Base-by-base conservation (phyloP, 2,329 filamentous ascomycete species). In the Fusarium chuoi region DNA sequence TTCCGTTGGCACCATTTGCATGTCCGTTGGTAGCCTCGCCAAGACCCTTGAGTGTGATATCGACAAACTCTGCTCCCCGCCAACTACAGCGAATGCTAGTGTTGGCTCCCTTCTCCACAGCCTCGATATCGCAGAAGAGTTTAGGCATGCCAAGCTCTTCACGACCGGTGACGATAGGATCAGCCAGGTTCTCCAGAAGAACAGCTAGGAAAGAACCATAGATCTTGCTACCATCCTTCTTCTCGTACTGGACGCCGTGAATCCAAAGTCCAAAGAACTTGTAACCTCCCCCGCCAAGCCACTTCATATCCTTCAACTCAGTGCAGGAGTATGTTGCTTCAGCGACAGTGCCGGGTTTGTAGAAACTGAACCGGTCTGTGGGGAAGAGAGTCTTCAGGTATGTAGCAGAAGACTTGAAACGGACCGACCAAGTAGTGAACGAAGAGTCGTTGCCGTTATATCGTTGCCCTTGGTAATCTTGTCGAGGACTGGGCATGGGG, bases 121-220 rank as follows among this genome's bases (percentile, higher is more conserved):
- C 71, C 33, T 89, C 83, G 15, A 91, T 83, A 1, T 85, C 81
- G n/a, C 85, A 85, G 70, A 84, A 89, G 0, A 90, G 70, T 79
- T 91, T 91, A 1, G 89, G 88, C 85, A 91, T 89, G 1, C 90
- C 90, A 1, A 91, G 82, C 71, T 91, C 90, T 52, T 91, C 89
- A 3, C 89, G 82, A 0, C 88, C 89, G 8, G 86, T 87, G 1
- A 91, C 78, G 48, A 92, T 90, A 0, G 90, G 88, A 70, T 92
- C 90, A 0, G 89, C 82, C 5, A 89, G 78, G 57, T 82, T 86
- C 77, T 92, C 90, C 70, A 92, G 89, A 0, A 91, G 79, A 1
- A 91, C 81, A 0, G 88, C 86, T 42, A 91, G 77, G 71, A 88
- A 91, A 0, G 87, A 87, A 5, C 89, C 90, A 18, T 79, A 79